phyloP scores from a whole-genome alignment of 2,329 filamentous ascomycete species.

The Rachicladosporium sp. region DNA sequence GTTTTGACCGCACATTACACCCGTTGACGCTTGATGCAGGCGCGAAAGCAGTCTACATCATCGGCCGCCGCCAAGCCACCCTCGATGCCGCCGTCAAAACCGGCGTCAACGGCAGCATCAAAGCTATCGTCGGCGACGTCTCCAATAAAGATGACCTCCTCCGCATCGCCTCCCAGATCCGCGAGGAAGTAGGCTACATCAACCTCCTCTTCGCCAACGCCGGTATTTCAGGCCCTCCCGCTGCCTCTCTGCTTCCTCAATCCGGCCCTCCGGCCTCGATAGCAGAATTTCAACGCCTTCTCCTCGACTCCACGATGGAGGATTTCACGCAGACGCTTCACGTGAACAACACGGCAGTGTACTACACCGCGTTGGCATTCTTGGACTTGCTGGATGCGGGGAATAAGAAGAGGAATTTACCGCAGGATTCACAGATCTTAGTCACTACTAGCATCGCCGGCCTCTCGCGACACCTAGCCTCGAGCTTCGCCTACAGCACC shows the following conservation, averaged over 20 bases:
- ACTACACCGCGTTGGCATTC: conserved; percentile 30
- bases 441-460: conserved; percentile 37
- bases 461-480: conserved; percentile 27
- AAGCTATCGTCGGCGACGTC: conserved; percentile 34
- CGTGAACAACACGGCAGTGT: conserved; percentile 27
- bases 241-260: conserved; percentile 7
- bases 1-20: no score
- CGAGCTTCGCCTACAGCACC: conserved; percentile 32
- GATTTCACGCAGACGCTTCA: conserved; percentile 24
- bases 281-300: conserved; percentile 11
- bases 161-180: conserved; percentile 27
- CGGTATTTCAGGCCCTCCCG: conserved; percentile 19
- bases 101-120: conserved; percentile 27
- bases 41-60: conserved; percentile 41
- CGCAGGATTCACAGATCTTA: conserved; percentile 31
- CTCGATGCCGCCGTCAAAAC: conserved; percentile 33
- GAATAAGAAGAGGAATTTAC: conserved; percentile 28
- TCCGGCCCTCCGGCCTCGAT: conserved; percentile 9
- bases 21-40: conserved; percentile 9
- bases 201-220: conserved; percentile 26
- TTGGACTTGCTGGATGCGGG: conserved; percentile 29
- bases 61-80: conserved; percentile 35
- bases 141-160: conserved; percentile 30
- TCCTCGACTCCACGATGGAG: conserved; percentile 15
- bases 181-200: conserved; percentile 24